phyloP scores from a whole-genome alignment of 2,329 filamentous ascomycete species.

The Plectosphaerella sp. region DNA sequence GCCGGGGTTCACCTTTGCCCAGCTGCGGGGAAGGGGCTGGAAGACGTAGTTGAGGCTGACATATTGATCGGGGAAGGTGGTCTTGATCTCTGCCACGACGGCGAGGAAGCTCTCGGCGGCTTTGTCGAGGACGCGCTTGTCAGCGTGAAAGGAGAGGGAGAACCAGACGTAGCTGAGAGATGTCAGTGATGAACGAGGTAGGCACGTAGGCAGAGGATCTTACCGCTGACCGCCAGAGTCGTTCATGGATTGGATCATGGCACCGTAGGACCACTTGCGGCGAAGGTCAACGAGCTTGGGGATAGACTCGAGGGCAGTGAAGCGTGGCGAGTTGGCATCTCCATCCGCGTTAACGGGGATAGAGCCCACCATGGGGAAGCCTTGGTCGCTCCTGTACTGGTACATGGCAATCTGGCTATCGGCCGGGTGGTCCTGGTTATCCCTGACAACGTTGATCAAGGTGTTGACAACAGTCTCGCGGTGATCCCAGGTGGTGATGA shows the following conservation, averaged over 20 bases:
- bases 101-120: neutral
- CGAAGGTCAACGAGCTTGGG: neutral
- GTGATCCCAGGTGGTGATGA: neutral
- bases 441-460: neutral
- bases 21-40: constrained; percentile 7
- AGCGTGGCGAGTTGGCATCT: neutral
- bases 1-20: neutral
- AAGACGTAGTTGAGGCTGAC: constrained; percentile 4
- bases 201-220: no score
- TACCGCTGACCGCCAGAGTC: neutral
- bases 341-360: neutral
- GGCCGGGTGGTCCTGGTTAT: neutral
- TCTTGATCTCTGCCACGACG: neutral
- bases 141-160: constrained; percentile 2
- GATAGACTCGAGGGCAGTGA: neutral
- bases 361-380: neutral
- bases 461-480: neutral
- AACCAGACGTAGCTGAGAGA: constrained; percentile 3
- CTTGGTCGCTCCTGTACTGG: constrained; percentile 18
- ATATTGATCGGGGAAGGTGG: neutral
- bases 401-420: constrained; percentile 20
- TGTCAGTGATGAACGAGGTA: neutral
- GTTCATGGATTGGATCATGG: neutral
- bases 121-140: neutral
- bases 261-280: neutral